Base-by-base conservation (phyloP, 768 basidiomycete genomes). In the Suillus variegatus region DNA sequence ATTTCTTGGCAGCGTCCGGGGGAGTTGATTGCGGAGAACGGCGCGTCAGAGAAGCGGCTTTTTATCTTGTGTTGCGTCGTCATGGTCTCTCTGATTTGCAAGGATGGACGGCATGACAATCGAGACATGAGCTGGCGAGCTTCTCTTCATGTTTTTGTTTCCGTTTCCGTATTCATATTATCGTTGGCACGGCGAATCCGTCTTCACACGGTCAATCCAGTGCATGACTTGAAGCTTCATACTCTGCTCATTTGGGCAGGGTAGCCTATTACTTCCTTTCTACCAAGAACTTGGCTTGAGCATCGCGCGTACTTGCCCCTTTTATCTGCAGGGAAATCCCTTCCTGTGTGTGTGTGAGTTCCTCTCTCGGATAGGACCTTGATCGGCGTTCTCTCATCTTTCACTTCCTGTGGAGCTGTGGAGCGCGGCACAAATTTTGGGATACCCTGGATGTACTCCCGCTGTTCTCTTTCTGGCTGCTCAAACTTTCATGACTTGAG, bases 321-420 rank as follows among this genome's bases (percentile, higher is more conserved):
- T 46, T 36, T 52, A 14, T 20, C 25, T 65, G 36, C 22, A 52
- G 57, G 44, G 63, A 28, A 62, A n/a, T 25, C 12, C n/a, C 52
- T 49, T 63, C 56, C 36, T 44, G n/a, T 62, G 67, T 51, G 44
- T 41, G 22, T 52, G 44, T 41, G 22, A 51, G 64, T 64, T 51
- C 22, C 18, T 44, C 47, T 49, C 62, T 41, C 57, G 66, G 60
- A 62, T 64, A 58, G 60, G 67, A 18, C 41, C 16, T 60, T 60
- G 58, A 43, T 43, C 41, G 58, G 41, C 28, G 41, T 60, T 60
- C 25, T 32, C 25, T 28, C 14, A 28, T 22, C 2, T 25, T 40
- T 60, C 18, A 41, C 40, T 60, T 60, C 6, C 58, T 60, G 58
- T 43, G 58, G 58, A 60, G 58, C 58, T 43, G 58, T 43, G 58